These are phyloP conservation scores for Phytophthora fragariae DNA, from an alignment of 352 stramenopile species.

Conservation along the genomic window DNA sequence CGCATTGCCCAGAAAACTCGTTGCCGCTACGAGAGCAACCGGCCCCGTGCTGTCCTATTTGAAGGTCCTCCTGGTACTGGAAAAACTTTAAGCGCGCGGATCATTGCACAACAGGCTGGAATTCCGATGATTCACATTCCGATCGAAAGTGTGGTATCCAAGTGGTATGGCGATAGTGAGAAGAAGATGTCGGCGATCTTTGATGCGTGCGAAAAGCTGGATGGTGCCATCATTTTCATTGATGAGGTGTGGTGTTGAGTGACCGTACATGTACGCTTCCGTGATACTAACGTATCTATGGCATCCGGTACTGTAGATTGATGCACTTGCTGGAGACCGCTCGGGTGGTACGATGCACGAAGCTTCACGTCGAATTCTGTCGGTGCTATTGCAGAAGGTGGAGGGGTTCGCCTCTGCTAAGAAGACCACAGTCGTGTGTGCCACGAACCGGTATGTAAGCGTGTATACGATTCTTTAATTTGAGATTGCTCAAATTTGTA, in stretches of 20 bases:
- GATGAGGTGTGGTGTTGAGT: constrained; percentile 75
- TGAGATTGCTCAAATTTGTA: background rate
- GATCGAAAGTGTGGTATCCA: constrained; percentile 94
- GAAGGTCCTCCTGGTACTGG: constrained; percentile 95
- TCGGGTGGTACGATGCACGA: constrained; percentile 93
- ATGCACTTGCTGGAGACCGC: constrained; percentile 90
- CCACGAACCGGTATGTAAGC: constrained; percentile 83
- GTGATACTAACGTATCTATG: background rate
- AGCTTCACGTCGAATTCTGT: constrained; percentile 92
- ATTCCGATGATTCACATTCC: constrained; percentile 95
- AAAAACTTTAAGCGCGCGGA: constrained; percentile 94
- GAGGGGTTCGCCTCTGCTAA: constrained; percentile 94
- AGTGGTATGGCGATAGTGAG: constrained; percentile 96
- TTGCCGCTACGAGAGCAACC: constrained; percentile 90
- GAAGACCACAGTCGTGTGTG: constrained; percentile 93
- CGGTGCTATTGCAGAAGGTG: constrained; percentile 92
- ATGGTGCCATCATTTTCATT: constrained; percentile 95
- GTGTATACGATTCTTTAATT: background rate
- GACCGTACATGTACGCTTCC: constrained; percentile 8
- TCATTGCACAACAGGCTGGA: constrained; percentile 93
- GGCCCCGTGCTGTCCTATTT: constrained; percentile 91
- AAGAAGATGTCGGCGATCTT: constrained; percentile 96
- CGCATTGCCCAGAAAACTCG: constrained; percentile 91
- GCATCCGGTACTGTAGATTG: constrained; percentile 61
- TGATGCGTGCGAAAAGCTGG: constrained; percentile 92